Percentiles rank a stretch among this genome's conserved stretches.
Conservation (phyloP, 2,329 filamentous ascomycete genomes). For the Claviceps sorghi region DNA sequence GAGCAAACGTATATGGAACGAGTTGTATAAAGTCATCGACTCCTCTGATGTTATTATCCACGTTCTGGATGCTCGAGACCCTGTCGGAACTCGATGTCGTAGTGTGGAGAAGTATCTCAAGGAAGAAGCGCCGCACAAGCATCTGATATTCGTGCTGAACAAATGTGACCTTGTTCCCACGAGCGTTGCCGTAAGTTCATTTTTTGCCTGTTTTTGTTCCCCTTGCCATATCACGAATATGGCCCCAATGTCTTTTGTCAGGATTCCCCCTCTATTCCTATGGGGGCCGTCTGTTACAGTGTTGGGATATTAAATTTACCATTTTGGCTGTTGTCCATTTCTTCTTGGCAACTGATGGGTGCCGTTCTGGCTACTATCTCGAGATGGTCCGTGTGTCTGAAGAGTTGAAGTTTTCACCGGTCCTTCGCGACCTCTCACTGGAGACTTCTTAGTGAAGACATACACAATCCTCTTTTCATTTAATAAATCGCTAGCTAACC, state of each 20-base stretch:
- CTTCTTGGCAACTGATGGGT: slow-evolving; percentile 47
- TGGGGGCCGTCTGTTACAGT: slow-evolving; percentile 97
- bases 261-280: slow-evolving; percentile 59
- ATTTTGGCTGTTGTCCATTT: slow-evolving; percentile 23
- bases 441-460: slow-evolving; percentile 97
- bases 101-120: slow-evolving; percentile 72
- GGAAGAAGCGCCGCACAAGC: slow-evolving; percentile 91
- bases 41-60: slow-evolving; percentile 95
- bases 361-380: slow-evolving; percentile 81
- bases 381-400: slow-evolving; percentile 69
- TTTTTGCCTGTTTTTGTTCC: neutral
- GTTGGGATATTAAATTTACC: slow-evolving; percentile 75
- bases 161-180: slow-evolving; percentile 73
- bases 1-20: slow-evolving; percentile 93
- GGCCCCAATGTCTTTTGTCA: slow-evolving; percentile 61
- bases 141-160: slow-evolving; percentile 43
- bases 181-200: slow-evolving; percentile 74
- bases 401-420: slow-evolving; percentile 88
- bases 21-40: slow-evolving; percentile 88
- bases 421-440: slow-evolving; percentile 43
- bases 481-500: slow-evolving; percentile 3
- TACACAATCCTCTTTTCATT: slow-evolving; percentile 42
- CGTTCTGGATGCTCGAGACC: slow-evolving; percentile 79
- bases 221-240: slow-evolving; percentile 8
- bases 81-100: slow-evolving; percentile 75